Evolutionary conservation across 176 grass and related monocot species (phyloP).

Genomic region (Bonia amplexicaulis): DNA sequence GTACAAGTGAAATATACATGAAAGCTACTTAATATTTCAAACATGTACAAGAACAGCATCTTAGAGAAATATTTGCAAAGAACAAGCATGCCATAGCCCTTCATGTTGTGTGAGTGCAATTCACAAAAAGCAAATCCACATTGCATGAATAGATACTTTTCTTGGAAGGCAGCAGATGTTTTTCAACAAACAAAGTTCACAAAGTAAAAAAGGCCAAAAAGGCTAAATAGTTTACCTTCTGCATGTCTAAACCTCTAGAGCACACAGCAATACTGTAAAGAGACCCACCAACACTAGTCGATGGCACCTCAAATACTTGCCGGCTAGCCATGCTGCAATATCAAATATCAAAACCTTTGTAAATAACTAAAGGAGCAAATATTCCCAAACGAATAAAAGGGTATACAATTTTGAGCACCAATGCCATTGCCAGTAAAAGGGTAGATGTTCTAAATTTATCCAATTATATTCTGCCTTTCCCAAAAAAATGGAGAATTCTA

Average conservation of each 20-base stretch:
- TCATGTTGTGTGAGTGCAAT: neutral
- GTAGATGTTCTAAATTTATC: neutral
- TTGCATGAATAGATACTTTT: neutral
- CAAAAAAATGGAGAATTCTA: neutral
- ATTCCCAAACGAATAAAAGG: neutral
- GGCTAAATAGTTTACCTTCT: slow-evolving; percentile 55
- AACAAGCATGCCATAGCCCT: neutral
- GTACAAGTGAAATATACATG: neutral
- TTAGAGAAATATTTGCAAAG: neutral
- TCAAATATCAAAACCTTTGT: slow-evolving; percentile 28
- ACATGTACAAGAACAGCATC: neutral
- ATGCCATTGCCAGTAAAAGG: neutral
- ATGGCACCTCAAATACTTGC: slow-evolving; percentile 78
- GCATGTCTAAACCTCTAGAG: slow-evolving; percentile 69
- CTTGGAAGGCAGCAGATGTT: neutral
- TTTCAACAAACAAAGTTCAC: neutral
- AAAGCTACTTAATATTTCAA: neutral
- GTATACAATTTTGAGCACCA: neutral
- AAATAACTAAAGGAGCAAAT: slow-evolving; percentile 21
- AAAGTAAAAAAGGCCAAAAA: slow-evolving; percentile 5
- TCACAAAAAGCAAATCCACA: neutral
- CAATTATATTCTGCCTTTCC: neutral
- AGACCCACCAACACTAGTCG: slow-evolving; percentile 72
- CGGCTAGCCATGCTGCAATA: slow-evolving; percentile 79
- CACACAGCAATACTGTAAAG: slow-evolving; percentile 73